Conservation (phyloP, 768 basidiomycete species). For the Termitomyces sp. region DNA sequence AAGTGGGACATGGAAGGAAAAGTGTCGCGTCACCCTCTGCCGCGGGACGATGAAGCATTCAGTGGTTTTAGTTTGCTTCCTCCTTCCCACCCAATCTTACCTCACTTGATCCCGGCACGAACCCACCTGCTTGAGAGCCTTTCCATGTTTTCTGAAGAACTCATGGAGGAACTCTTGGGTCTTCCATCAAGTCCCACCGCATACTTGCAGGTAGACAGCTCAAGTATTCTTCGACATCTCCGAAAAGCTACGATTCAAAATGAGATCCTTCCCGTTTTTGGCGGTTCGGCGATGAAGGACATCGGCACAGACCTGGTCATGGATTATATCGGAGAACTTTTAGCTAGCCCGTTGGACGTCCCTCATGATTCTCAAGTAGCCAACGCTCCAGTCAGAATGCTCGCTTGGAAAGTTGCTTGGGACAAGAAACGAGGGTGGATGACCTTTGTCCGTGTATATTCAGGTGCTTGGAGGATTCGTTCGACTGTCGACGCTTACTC, state of each 20-base stretch:
- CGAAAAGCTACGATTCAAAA: constrained; percentile 65
- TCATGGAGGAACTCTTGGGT: constrained; percentile 70
- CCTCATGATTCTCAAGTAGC: constrained; percentile 38
- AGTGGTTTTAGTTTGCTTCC: constrained; percentile 43
- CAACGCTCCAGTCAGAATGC: constrained; percentile 52
- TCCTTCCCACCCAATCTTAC: constrained; percentile 60
- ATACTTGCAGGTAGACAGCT: constrained; percentile 58
- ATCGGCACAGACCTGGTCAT: constrained; percentile 79
- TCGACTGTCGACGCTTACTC: background rate
- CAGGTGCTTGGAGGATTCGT: constrained; percentile 47
- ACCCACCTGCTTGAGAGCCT: constrained; percentile 72
- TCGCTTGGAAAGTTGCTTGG: constrained; percentile 91
- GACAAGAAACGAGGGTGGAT: constrained; percentile 84
- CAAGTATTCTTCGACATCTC: constrained; percentile 57
- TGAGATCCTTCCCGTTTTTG: constrained; percentile 73
- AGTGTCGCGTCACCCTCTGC: constrained; percentile 44
- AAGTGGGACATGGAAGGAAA: constrained; percentile 59
- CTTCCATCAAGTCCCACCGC: constrained; percentile 55
- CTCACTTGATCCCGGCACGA: constrained; percentile 65
- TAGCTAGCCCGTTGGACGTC: constrained; percentile 77
- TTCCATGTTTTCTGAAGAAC: constrained; percentile 74
- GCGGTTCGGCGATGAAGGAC: constrained; percentile 78
- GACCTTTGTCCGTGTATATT: constrained; percentile 89
- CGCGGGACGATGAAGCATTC: constrained; percentile 45
- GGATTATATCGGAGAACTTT: constrained; percentile 77